A percentile compares a stretch with the other conserved stretches of the same genome.
Evolutionary conservation across 768 basidiomycete species (phyloP).

Genomic region (Amanita fuliginea): DNA sequence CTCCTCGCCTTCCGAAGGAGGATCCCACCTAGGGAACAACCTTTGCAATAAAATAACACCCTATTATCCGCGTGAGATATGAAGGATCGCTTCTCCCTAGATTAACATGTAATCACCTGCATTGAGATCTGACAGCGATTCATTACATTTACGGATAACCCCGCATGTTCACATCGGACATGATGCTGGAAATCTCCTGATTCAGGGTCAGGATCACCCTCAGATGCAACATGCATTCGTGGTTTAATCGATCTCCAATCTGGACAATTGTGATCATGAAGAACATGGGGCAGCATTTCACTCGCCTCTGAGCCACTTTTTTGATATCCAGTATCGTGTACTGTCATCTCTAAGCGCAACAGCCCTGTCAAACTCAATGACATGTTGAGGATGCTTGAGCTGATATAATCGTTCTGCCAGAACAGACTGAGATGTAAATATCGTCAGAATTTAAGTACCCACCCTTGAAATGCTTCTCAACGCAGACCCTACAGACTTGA

Average conservation of each 20-base stretch:
- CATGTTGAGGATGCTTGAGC: slow-evolving; percentile 52
- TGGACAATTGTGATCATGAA: slow-evolving; percentile 16
- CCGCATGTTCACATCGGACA: slow-evolving; percentile 65
- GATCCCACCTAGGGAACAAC: slow-evolving; percentile 58
- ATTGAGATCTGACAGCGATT: slow-evolving; percentile 52
- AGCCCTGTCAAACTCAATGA: slow-evolving; percentile 46
- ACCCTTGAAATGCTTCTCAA: slow-evolving; percentile 49
- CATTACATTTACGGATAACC: slow-evolving; percentile 40
- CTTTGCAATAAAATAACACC: slow-evolving; percentile 41
- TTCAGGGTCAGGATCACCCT: slow-evolving; percentile 61
- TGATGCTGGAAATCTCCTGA: slow-evolving; percentile 42
- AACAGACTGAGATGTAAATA: slow-evolving; percentile 3
- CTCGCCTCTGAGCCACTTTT: slow-evolving; percentile 66
- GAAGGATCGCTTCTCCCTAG: background rate
- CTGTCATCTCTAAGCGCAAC: slow-evolving; percentile 29
- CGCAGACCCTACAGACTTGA: slow-evolving; percentile 55
- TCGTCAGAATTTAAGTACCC: slow-evolving; percentile 4
- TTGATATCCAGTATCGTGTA: slow-evolving; percentile 64
- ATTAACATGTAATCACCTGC: slow-evolving; percentile 27
- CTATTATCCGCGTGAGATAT: slow-evolving; percentile 22
- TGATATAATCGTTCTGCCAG: slow-evolving; percentile 56
- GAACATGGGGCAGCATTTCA: slow-evolving; percentile 4
- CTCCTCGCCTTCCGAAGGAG: slow-evolving; percentile 37
- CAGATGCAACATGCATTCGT: slow-evolving; percentile 55
- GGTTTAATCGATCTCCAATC: slow-evolving; percentile 69